Evolutionary conservation across 2,329 filamentous ascomycete species (phyloP).

Genomic region (Colletotrichum sp.): DNA sequence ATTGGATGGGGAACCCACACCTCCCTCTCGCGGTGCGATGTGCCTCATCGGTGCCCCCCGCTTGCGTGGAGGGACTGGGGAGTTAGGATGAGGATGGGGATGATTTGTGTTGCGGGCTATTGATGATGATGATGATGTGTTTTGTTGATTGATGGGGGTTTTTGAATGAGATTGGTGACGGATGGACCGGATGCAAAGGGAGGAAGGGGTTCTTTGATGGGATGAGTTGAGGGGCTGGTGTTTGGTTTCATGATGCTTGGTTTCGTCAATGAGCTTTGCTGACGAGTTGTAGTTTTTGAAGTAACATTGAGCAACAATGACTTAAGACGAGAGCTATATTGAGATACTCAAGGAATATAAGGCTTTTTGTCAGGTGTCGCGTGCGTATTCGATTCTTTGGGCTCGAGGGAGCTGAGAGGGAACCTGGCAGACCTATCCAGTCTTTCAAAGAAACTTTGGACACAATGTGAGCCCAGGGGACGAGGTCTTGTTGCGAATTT

Average conservation of each 20-base stretch:
- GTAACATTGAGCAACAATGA: not conserved
- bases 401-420: not conserved
- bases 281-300: not conserved
- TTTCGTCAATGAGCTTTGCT: not conserved
- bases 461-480: no score
- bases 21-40: not conserved
- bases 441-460: not conserved
- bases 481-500: rapidly evolving
- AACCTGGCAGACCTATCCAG: not conserved
- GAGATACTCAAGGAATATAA: not conserved
- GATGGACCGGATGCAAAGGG: not conserved
- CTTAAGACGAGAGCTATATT: not conserved
- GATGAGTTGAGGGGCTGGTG: not conserved
- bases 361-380: not conserved
- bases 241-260: not conserved
- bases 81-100: not conserved
- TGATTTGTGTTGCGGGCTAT: not conserved
- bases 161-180: not conserved
- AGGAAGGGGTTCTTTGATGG: not conserved
- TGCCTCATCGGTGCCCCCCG: not conserved
- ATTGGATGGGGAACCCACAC: not conserved
- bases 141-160: not conserved
- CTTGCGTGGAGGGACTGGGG: not conserved
- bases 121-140: not conserved
- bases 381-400: not conserved